Percentiles rank a stretch among this genome's conserved stretches.
phyloP scores from a whole-genome alignment of 257 asterid species.

The Cynanchum wilfordii region DNA sequence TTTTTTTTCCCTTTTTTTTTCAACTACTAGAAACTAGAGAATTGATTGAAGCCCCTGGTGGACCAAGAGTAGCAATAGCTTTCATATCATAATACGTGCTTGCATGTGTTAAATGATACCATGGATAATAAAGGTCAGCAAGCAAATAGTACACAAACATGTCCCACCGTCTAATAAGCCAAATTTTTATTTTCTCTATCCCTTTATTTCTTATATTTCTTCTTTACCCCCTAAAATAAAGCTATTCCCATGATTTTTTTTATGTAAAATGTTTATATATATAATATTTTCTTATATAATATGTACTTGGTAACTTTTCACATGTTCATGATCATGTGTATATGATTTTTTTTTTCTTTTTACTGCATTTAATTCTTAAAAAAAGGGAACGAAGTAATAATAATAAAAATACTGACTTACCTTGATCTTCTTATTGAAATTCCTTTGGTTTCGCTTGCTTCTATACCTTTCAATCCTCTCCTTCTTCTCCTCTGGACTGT shows the following conservation, averaged over 20 bases:
- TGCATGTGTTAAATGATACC: constrained; percentile 16
- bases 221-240: constrained; percentile 7
- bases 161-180: neutral
- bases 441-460: constrained; percentile 78
- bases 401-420: constrained; percentile 13
- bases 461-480: constrained; percentile 83
- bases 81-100: constrained; percentile 12
- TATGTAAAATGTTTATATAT: neutral
- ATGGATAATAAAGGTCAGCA: neutral
- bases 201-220: neutral
- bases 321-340: neutral
- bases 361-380: neutral
- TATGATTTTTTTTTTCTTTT: neutral
- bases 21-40: neutral
- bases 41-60: neutral
- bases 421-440: constrained; percentile 91
- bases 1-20: no score
- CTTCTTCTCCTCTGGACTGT: constrained; percentile 78
- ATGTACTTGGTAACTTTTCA: neutral
- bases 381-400: neutral
- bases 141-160: neutral
- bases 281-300: neutral
- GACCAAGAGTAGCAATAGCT: constrained; percentile 11
- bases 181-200: neutral
- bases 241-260: neutral